A percentile compares a stretch with the other conserved stretches of the same genome.
Evolutionary conservation across 108 stramenopile genomes (phyloP).

Genomic region (Nitzschia sp.): DNA sequence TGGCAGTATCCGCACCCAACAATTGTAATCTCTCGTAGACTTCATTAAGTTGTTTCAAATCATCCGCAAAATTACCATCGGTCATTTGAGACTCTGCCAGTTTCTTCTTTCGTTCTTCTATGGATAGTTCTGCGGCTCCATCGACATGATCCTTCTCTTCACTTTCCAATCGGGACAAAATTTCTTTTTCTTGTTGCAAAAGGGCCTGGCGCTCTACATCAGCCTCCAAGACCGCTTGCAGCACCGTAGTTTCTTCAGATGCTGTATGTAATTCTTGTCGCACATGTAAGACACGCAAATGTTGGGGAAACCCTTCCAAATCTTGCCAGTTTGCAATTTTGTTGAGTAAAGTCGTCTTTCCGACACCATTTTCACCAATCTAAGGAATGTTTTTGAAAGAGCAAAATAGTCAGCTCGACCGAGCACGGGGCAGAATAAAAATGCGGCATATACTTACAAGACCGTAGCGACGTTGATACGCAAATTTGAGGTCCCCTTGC

Average conservation of each 20-base stretch:
- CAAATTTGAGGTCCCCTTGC: constrained; percentile 89
- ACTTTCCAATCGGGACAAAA: constrained; percentile 61
- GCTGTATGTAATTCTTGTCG: constrained; percentile 85
- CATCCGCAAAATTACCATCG: constrained; percentile 57
- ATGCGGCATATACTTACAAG: constrained; percentile 35
- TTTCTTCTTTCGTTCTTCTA: constrained; percentile 56
- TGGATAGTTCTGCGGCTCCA: constrained; percentile 21
- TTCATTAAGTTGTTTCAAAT: constrained; percentile 78
- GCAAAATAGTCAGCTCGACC: no score
- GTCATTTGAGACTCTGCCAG: constrained; percentile 42
- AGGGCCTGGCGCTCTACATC: constrained; percentile 88
- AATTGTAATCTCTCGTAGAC: constrained; percentile 89
- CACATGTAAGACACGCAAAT: constrained; percentile 96
- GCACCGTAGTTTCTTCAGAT: constrained; percentile 83
- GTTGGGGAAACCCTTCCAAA: constrained; percentile 89
- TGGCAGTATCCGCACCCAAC: constrained; percentile 87
- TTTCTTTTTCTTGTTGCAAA: constrained; percentile 74
- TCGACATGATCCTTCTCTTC: constrained; percentile 21
- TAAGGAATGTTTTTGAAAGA: not conserved
- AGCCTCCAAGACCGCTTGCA: constrained; percentile 92
- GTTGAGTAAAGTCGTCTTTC: constrained; percentile 90
- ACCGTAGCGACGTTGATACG: constrained; percentile 91
- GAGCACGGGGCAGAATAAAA: no score
- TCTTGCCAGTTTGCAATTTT: constrained; percentile 88
- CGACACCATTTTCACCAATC: constrained; percentile 89